phyloP scores from a whole-genome alignment of 2,329 filamentous ascomycete genomes.

The Trichoderma arundinaceum region DNA sequence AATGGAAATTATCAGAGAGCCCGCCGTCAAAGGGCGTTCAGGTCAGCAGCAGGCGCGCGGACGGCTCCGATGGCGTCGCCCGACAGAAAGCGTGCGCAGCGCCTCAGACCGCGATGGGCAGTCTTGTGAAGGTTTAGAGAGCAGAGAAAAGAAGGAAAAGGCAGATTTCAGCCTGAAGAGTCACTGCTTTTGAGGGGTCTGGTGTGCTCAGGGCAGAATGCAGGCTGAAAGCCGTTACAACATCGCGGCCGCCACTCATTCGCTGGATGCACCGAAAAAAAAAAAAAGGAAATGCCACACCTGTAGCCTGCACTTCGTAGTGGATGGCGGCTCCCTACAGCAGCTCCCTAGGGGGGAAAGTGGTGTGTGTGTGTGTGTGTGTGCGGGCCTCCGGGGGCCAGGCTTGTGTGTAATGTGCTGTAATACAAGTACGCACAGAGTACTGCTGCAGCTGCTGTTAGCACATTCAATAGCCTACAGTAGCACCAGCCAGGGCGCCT shows the following conservation, averaged over 20 bases:
- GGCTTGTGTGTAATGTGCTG: no score
- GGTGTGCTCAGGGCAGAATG: slow-evolving; percentile 24
- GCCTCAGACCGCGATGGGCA: slow-evolving; percentile 23
- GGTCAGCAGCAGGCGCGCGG: slow-evolving; percentile 26
- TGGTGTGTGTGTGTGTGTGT: background rate
- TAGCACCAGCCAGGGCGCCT: background rate
- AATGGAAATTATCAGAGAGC: slow-evolving; percentile 12
- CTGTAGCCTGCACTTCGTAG: slow-evolving; percentile 10
- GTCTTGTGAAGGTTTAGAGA: slow-evolving; percentile 11
- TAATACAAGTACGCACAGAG: no score
- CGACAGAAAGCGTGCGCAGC: slow-evolving; percentile 22
- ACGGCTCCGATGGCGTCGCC: slow-evolving; percentile 17
- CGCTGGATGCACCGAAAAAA: slow-evolving; percentile 13
- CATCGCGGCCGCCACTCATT: slow-evolving; percentile 19
- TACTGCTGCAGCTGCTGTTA: background rate
- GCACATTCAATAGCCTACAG: slow-evolving; percentile 6
- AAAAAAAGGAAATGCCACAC: slow-evolving; percentile 12
- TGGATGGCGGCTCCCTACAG: slow-evolving; percentile 25
- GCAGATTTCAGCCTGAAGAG: background rate
- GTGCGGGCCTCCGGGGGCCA: background rate
- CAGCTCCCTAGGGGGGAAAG: slow-evolving; percentile 9
- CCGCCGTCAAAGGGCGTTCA: slow-evolving; percentile 15
- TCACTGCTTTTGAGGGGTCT: slow-evolving; percentile 24
- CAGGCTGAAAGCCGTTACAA: slow-evolving; percentile 15
- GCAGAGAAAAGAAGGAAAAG: background rate